Percentiles rank a stretch among this genome's conserved stretches.
Conservation (phyloP, 2,329 filamentous ascomycete genomes). For the Nannizzia gypsea region DNA sequence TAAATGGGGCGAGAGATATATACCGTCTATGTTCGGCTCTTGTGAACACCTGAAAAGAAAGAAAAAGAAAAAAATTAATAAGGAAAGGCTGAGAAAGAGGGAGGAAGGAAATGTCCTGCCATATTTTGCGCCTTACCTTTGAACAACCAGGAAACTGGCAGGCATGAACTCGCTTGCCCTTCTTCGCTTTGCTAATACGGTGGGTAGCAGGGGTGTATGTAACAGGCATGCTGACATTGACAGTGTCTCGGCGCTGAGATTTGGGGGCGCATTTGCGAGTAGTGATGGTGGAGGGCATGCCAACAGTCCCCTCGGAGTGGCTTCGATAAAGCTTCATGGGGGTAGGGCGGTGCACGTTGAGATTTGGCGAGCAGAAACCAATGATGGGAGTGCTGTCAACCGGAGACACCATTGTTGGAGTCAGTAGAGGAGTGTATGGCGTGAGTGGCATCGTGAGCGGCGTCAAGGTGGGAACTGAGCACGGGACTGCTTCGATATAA, state of each 20-base stretch:
- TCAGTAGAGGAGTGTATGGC: constrained; percentile 3
- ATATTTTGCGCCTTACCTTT: constrained; percentile 28
- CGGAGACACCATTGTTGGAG: background rate
- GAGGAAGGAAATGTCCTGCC: constrained; percentile 6
- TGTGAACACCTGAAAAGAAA: constrained; percentile 34
- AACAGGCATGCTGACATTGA: constrained; percentile 14
- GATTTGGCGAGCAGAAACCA: background rate
- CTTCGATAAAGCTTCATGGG: constrained; percentile 5
- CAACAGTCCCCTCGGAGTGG: constrained; percentile 2
- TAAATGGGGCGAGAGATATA: background rate
- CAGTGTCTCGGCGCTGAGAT: background rate
- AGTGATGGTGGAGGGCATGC: background rate
- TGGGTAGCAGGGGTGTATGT: constrained; percentile 40
- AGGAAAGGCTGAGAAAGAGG: background rate
- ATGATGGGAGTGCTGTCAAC: background rate
- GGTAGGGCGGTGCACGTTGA: background rate
- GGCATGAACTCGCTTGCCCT: constrained; percentile 40
- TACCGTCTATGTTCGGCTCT: constrained; percentile 39
- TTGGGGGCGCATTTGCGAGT: background rate
- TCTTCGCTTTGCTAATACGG: constrained; percentile 42
- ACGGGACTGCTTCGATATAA: background rate
- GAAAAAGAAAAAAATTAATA: constrained; percentile 1
- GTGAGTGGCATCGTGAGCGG: background rate
- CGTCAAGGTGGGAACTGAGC: background rate
- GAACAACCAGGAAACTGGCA: constrained; percentile 38